phyloP scores from a whole-genome alignment of 192 early-diverging fungal species.

The Chytriomyces sp. region DNA sequence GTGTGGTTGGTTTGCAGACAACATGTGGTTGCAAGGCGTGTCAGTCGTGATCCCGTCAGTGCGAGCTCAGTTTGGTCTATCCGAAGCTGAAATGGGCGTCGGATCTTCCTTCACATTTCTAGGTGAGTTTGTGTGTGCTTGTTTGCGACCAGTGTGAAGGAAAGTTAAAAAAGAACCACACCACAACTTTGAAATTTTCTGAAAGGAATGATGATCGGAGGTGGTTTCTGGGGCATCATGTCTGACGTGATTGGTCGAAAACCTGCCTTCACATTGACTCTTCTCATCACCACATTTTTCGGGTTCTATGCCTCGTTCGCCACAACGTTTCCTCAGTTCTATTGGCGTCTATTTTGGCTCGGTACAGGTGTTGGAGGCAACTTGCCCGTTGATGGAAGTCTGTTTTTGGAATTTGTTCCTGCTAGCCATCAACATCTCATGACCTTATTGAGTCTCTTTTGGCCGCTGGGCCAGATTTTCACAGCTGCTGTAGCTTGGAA shows the following conservation, averaged over 20 bases:
- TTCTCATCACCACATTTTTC: conserved; percentile 73
- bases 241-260: conserved; percentile 77
- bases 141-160: not conserved
- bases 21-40: conserved; percentile 71
- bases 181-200: conserved; percentile 54
- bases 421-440: conserved; percentile 77
- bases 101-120: conserved; percentile 10
- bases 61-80: conserved; percentile 73
- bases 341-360: conserved; percentile 66
- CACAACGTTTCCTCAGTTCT: conserved; percentile 67
- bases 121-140: not conserved
- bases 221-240: conserved; percentile 79
- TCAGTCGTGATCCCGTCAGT: conserved; percentile 76
- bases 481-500: conserved; percentile 68
- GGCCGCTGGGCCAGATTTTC: conserved; percentile 79
- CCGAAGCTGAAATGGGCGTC: conserved; percentile 68
- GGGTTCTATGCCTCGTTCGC: conserved; percentile 72
- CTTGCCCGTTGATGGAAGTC: conserved; percentile 68
- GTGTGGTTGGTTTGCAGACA: conserved; percentile 87
- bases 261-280: conserved; percentile 75
- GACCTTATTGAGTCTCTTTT: conserved; percentile 85
- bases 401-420: conserved; percentile 87
- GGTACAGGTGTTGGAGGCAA: conserved; percentile 79
- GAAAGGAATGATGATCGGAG: conserved; percentile 81
- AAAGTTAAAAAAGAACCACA: not conserved